Base-by-base conservation (phyloP, 306 rosid genomes). In the Abrus pulchellus region DNA sequence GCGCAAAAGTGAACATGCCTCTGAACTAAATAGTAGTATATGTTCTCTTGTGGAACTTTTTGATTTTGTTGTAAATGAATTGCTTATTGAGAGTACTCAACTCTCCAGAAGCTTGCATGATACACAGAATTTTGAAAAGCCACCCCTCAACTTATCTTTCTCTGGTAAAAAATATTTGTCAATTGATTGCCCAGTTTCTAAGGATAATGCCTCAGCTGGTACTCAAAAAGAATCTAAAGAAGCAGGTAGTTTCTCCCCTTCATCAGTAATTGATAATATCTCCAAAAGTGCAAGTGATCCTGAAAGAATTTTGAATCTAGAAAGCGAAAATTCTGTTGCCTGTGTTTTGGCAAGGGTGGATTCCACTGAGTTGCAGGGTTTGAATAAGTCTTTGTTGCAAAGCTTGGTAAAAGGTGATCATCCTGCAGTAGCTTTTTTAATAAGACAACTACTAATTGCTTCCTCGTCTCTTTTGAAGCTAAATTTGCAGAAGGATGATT, bases 371-470 rank as follows among this genome's bases (percentile, higher is more conserved):
- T 72, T 52, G 45, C 89, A 77, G 50, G 77, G 79, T 77, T 62
- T 92, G 79, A 88, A 89, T 83, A 88, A 84, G 83, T 66, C 83
- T 59, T 77, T 90, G 82, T 85, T 93, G 83, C 87, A 44, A 71
- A 83, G 90, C 76, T 85, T 95, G 85, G 85, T 95, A 57, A 87
- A 89, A 59, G 99, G 89, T 54, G 88, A 87, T 74, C 66, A 81
- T 70, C 92, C 93, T 36, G 92, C 87, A 29, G 84, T 75, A 67
- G 86, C 94, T 45, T 85, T 89, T 82, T 85, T 88, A 83, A 86
- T 95, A 14, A 93, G 91, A 83, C 97, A 90, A 86, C 79, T 95
- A 76, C 76, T 91, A 9, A 86, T 91, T 80, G 89, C 93, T 75
- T 89, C 78, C 66, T 88, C 97, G 45, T 87, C 91, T 76, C 88